Conservation (phyloP, 345 rosid genomes). For the sweet orange (Citrus sinensis) region DNA sequence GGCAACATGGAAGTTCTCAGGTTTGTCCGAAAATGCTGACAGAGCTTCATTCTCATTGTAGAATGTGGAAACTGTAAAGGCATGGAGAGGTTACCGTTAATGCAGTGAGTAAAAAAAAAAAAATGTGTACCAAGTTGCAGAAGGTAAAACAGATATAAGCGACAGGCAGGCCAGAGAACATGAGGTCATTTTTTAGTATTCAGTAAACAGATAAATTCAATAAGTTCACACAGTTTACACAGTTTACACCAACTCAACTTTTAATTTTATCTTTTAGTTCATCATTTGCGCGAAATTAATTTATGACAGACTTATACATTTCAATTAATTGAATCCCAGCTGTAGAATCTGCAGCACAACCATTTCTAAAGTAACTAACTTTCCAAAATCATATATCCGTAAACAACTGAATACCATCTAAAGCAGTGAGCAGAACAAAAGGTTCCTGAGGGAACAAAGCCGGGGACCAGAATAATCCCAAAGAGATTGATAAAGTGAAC, state of each 20-base stretch:
- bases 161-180: neutral
- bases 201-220: neutral
- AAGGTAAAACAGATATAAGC: slow-evolving; percentile 15
- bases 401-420: slow-evolving; percentile 7
- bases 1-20: slow-evolving; percentile 82
- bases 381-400: slow-evolving; percentile 5
- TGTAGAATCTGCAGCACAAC: neutral
- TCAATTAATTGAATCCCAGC: slow-evolving; percentile 11
- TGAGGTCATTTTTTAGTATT: neutral
- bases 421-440: slow-evolving; percentile 11
- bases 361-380: neutral
- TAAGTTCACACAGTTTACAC: neutral
- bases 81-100: neutral
- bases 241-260: neutral
- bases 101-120: neutral
- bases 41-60: slow-evolving; percentile 73
- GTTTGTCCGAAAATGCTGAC: slow-evolving; percentile 48
- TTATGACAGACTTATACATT: neutral
- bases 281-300: neutral
- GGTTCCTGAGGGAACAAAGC: slow-evolving; percentile 9
- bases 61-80: slow-evolving; percentile 64
- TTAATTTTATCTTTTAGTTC: neutral
- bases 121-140: slow-evolving; percentile 17
- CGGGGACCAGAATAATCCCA: slow-evolving; percentile 11
- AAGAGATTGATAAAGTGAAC: slow-evolving; percentile 13